Evolutionary conservation across 225 moss, liverwort and hornwort genomes (phyloP).

Genomic region (Ulota crispa): DNA sequence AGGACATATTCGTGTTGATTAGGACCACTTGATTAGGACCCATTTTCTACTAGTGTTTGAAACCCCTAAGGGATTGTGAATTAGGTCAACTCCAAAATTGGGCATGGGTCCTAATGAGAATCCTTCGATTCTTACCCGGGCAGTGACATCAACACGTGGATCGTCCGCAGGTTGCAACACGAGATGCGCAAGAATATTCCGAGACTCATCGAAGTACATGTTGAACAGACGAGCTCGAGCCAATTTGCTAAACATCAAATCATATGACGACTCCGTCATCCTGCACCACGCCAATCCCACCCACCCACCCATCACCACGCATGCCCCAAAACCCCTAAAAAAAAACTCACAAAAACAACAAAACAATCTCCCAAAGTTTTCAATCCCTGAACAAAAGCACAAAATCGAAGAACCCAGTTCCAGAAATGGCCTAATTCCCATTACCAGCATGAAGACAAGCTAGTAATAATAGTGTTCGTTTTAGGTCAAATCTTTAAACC

Average conservation of each 20-base stretch:
- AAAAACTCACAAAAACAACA: background rate
- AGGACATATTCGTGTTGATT: too few species aligned
- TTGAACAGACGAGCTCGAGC: conserved; percentile 74
- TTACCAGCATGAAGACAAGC: background rate
- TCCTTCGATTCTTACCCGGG: conserved; percentile 48
- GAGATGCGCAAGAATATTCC: conserved; percentile 66
- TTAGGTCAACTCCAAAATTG: too few species aligned
- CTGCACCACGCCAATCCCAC: conserved; percentile 35
- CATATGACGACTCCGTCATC: conserved; percentile 94
- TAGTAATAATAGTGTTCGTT: background rate
- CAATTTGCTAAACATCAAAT: conserved; percentile 90
- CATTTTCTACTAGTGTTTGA: too few species aligned
- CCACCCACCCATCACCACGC: background rate
- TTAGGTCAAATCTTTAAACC: background rate
- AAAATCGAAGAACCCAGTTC: background rate
- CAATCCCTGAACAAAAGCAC: too few species aligned
- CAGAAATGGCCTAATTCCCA: background rate
- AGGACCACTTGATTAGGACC: too few species aligned
- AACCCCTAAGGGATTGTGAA: too few species aligned
- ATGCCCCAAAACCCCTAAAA: background rate
- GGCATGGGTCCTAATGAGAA: too few species aligned
- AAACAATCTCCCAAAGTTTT: too few species aligned
- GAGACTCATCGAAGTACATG: conserved; percentile 87
- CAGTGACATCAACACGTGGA: conserved; percentile 85
- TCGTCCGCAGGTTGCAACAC: conserved; percentile 89